Base-by-base conservation (phyloP, 2,329 filamentous ascomycete species). In the Fusarium sp. region DNA sequence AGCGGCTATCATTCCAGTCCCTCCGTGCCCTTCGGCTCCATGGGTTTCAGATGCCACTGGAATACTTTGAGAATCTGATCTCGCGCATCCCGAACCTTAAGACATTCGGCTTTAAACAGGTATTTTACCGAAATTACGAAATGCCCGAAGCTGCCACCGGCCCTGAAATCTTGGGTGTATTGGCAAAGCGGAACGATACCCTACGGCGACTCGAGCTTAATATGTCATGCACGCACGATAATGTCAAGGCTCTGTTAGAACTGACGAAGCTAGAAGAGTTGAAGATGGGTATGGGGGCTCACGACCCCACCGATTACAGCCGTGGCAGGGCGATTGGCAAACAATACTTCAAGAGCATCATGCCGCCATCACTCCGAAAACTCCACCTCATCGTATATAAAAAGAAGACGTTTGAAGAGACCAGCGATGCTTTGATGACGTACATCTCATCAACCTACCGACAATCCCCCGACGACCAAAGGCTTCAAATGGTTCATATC, bases 401-500 rank as follows among this genome's bases (percentile, higher is more conserved):
- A 22, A 22, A 1, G 50, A 10, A 8, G 14, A n/a, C 10, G 3
- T 11, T n/a, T 42, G 11, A 22, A 42, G 10, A 18, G 29, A 50
- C 13, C 6, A 24, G 22, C 5, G 18, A 50, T 10, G 68, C 38
- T 14, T 7, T 70, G 31, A n/a, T 18, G 1, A 16, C 6, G 18
- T 70, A 70, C 27, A 56, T 65, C 11, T 31, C 11, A 6, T 65
- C 54, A 6, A 69, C 68, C 7, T 69, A 37, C 27, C 40, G 18
- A 31, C 7, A 10, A 11, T 9, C 9, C 1, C 45, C 34, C 0
- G 10, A 35, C 1, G 54, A 70, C 37, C 66, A 70, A 22, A 57
- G 31, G 5, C 16, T 66, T 16, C 29, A 20, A 34, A 22, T 10
- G 9, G 47, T 70, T 0, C 20, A 40, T 31, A 16, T 70, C 4